phyloP scores from a whole-genome alignment of 2,329 filamentous ascomycete species.

The Hypoxylon sp. region DNA sequence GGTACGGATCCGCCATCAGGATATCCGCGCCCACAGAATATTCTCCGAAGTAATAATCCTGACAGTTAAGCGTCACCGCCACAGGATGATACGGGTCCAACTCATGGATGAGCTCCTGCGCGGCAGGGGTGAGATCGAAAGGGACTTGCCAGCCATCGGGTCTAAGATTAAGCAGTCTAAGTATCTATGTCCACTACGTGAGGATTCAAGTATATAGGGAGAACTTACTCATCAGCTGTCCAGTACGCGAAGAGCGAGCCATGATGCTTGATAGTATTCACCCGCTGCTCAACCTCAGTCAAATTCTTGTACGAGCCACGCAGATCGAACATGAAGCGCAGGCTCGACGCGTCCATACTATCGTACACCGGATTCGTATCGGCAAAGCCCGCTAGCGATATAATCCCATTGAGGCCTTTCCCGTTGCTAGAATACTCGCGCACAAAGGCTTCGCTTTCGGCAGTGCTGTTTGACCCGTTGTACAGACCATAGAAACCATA shows the following conservation, averaged over 20 bases:
- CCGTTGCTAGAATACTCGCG: conserved; percentile 56
- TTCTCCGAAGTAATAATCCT: conserved; percentile 71
- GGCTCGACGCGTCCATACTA: conserved; percentile 58
- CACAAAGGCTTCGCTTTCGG: conserved; percentile 56
- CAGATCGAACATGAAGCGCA: conserved; percentile 64
- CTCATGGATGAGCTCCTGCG: conserved; percentile 58
- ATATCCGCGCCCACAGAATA: conserved; percentile 71
- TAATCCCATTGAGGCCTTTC: conserved; percentile 62
- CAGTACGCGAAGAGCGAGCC: conserved; percentile 63
- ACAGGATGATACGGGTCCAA: conserved; percentile 75
- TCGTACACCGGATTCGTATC: conserved; percentile 57
- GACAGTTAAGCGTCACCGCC: conserved; percentile 72
- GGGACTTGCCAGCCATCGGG: conserved; percentile 71
- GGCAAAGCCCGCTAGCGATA: conserved; percentile 59
- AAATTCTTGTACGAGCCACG: conserved; percentile 62
- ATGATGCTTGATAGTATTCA: conserved; percentile 59
- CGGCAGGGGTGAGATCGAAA: conserved; percentile 61
- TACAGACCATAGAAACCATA: conserved; percentile 63
- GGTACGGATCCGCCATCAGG: conserved; percentile 73
- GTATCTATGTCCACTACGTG: neutral
- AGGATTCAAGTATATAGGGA: neutral
- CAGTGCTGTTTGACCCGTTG: conserved; percentile 54
- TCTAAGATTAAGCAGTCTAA: conserved; percentile 43
- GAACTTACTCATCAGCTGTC: conserved; percentile 61
- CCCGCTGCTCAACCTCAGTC: conserved; percentile 58